Evolutionary conservation across 2,329 filamentous ascomycete species (phyloP), one percentile per base, ranked within the genome.

Genomic region (Fusarium sp.): DNA sequence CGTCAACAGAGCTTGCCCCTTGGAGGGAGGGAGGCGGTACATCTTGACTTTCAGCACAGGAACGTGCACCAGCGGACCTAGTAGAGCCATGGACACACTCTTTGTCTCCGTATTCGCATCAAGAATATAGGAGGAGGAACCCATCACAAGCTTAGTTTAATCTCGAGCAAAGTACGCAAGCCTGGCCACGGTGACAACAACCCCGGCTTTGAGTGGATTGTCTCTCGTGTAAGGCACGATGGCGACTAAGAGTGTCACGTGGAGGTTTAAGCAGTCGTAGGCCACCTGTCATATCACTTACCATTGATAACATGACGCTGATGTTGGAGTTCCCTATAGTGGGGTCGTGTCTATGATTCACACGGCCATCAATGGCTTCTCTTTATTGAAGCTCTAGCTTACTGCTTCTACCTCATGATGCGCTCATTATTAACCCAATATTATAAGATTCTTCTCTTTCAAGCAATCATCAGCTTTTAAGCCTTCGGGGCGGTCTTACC

Each of bases 331-430:
- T n/a, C 19, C 1, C 0, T 1, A 2, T 0, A 55, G 54, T 56
- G 49, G 54, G 49, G 54, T 9, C 49, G 49, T 4, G 23, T 45
- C 0, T 56, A 56, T 3, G 54, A 56, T 24, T 56, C 54, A 2
- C 44, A 56, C 4, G 54, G 49, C 0, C 54, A 49, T 4, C 19
- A 49, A 7, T 55, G 3, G 3, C 54, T 56, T n/a, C 30, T 56
- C 0, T 17, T 45, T 4, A 21, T 56, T 4, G 49, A 38, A 2
- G 20, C 54, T 3, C 54, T 49, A 0, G 49, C 38, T 2, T 56
- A 56, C 11, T 28, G n/a, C 4, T 24, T 55, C 0, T 49, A 49
- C 0, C 20, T 56, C 0, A 55, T 56, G 54, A 56, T 55, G 54
- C 14, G 55, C 0, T 55, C 54, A 0, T 14, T 57, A 0, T 57